Conservation (phyloP, 345 rosid species). For the Pelargonium nanum region DNA sequence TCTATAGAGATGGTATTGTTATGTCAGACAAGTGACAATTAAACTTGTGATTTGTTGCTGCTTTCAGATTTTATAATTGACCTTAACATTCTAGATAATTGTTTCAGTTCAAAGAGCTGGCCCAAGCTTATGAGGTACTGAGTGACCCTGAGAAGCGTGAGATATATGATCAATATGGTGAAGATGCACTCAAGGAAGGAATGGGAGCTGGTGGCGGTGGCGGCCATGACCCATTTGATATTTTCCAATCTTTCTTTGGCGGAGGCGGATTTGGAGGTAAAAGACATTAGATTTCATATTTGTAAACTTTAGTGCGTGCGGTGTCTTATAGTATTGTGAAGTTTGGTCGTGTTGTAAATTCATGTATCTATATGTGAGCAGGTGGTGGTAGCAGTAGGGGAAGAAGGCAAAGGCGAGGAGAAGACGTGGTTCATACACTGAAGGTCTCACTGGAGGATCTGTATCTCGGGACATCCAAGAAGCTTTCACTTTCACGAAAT, state of each 20-base stretch:
- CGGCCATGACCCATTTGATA: constrained; percentile 78
- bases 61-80: neutral
- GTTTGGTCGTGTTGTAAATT: neutral
- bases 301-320: neutral
- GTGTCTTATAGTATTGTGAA: neutral
- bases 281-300: neutral
- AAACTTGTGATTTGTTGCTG: no score
- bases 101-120: constrained; percentile 79
- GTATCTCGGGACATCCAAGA: constrained; percentile 65
- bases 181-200: constrained; percentile 93
- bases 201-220: constrained; percentile 62
- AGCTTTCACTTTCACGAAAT: constrained; percentile 74
- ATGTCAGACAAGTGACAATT: no score
- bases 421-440: constrained; percentile 70
- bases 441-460: constrained; percentile 78
- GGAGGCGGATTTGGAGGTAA: constrained; percentile 63
- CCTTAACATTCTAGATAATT: neutral
- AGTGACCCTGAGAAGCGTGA: constrained; percentile 89
- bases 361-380: neutral
- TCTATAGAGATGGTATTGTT: no score
- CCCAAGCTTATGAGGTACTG: constrained; percentile 79
- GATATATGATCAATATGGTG: constrained; percentile 81
- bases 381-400: constrained; percentile 47
- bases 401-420: constrained; percentile 84
- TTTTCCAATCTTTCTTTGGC: constrained; percentile 75